phyloP scores from a whole-genome alignment of 1,284 basidiomycete genomes.

The Cryptococcus hybrid region DNA sequence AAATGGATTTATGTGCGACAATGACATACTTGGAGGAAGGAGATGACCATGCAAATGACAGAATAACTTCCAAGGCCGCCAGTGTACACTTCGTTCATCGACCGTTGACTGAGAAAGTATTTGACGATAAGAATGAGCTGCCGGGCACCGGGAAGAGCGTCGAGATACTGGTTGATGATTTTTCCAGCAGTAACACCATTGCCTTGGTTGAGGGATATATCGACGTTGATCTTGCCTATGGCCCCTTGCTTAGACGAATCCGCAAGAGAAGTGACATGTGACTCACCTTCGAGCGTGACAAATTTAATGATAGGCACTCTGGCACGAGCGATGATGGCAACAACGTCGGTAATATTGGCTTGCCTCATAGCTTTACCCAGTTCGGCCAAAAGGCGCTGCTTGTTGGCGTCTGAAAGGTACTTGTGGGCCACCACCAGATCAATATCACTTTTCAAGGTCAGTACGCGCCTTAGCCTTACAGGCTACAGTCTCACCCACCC shows the following conservation, averaged over 20 bases:
- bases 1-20: neutral
- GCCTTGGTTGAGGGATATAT: constrained; percentile 84
- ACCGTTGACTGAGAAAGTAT: constrained; percentile 81
- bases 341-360: constrained; percentile 56
- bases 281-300: constrained; percentile 17
- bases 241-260: constrained; percentile 16
- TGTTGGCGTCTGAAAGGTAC: constrained; percentile 43
- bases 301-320: constrained; percentile 60
- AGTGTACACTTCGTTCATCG: constrained; percentile 96
- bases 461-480: neutral
- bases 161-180: constrained; percentile 78
- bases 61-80: constrained; percentile 94
- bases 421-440: constrained; percentile 56
- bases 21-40: constrained; percentile 73
- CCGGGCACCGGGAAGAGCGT: constrained; percentile 70
- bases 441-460: constrained; percentile 53
- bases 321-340: constrained; percentile 83
- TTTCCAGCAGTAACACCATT: constrained; percentile 79
- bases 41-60: constrained; percentile 88
- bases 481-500: constrained; percentile 58
- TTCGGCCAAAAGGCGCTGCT: constrained; percentile 46
- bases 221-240: constrained; percentile 72
- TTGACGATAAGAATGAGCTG: constrained; percentile 85
- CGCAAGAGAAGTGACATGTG: too few species aligned
- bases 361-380: constrained; percentile 50